These are phyloP conservation scores for Thecaphora thlaspeos DNA, from an alignment of 1,284 basidiomycete species.

Conservation along the genomic window DNA sequence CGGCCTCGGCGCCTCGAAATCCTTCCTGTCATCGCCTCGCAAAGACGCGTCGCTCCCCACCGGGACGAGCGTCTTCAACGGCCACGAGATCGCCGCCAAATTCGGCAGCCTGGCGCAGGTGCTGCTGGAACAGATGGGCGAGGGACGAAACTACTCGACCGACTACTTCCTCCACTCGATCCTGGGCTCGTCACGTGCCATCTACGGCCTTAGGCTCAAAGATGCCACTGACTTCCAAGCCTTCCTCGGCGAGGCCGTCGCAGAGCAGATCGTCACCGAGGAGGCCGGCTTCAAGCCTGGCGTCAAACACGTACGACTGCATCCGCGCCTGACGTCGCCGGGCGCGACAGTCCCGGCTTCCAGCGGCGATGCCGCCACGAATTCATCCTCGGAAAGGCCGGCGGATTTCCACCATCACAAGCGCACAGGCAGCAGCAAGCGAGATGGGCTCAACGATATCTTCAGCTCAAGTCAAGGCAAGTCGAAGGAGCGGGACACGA, in stretches of 20 bases:
- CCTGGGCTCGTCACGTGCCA: slow-evolving; percentile 11
- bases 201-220: slow-evolving; percentile 7
- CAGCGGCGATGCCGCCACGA: slow-evolving; percentile 11
- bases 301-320: slow-evolving; percentile 23
- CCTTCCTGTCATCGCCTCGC: slow-evolving; percentile 6
- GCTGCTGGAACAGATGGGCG: slow-evolving; percentile 27
- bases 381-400: background rate
- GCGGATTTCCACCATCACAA: background rate
- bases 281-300: slow-evolving; percentile 34
- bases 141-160: slow-evolving; percentile 33
- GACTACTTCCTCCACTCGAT: slow-evolving; percentile 36
- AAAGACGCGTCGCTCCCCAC: slow-evolving; percentile 3
- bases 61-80: slow-evolving; percentile 19
- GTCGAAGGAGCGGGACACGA: too few relatives aligned
- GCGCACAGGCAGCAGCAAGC: background rate
- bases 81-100: slow-evolving; percentile 17
- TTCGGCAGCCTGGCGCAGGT: slow-evolving; percentile 19
- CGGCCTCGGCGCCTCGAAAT: too few relatives aligned
- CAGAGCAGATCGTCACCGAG: slow-evolving; percentile 30
- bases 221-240: slow-evolving; percentile 25
- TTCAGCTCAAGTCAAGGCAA: slow-evolving; percentile 3
- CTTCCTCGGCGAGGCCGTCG: slow-evolving; percentile 23
- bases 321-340: slow-evolving; percentile 12
- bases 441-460: slow-evolving; percentile 5
- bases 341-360: slow-evolving; percentile 1